phyloP scores from a whole-genome alignment of 2,329 filamentous ascomycete species.

The Clarireedia paspali region DNA sequence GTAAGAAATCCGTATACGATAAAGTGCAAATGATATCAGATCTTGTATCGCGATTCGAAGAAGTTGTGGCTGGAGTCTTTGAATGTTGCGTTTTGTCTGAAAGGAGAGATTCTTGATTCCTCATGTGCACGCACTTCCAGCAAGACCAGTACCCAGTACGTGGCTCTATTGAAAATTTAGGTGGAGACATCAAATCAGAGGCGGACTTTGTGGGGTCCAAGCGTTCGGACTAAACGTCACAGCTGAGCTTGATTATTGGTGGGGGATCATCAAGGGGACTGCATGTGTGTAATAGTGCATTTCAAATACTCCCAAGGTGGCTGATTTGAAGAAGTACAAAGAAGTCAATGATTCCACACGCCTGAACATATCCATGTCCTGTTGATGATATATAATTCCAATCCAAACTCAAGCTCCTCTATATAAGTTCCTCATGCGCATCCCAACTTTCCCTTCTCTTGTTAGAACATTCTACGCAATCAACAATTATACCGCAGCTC shows the following conservation, averaged over 20 bases:
- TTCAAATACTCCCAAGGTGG: not conserved
- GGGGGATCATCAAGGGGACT: not conserved
- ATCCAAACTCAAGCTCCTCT: slow-evolving; percentile 1
- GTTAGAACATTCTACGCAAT: slow-evolving; percentile 39
- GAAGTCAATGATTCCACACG: not conserved
- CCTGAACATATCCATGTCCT: not conserved
- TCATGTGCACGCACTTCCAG: not conserved
- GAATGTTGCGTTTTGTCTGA: not conserved
- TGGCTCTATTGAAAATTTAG: not conserved
- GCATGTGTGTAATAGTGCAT: not conserved
- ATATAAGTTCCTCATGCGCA: slow-evolving; percentile 39
- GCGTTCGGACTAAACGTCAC: not conserved
- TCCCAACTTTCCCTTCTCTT: slow-evolving; percentile 40
- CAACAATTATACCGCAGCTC: slow-evolving; percentile 34
- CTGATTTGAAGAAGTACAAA: not conserved
- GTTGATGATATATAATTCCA: not conserved
- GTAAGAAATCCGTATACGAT: not conserved
- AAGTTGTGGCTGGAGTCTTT: not conserved
- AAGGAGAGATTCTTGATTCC: not conserved
- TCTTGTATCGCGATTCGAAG: not conserved
- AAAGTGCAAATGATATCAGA: not conserved
- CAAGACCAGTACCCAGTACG: not conserved
- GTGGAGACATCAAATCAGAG: not conserved
- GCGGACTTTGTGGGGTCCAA: not conserved
- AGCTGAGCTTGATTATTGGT: not conserved